Evolutionary conservation across 805 yeast genomes (phyloP), one percentile per base, ranked within the genome.

Genomic region (Debaryomyces hansenii): DNA sequence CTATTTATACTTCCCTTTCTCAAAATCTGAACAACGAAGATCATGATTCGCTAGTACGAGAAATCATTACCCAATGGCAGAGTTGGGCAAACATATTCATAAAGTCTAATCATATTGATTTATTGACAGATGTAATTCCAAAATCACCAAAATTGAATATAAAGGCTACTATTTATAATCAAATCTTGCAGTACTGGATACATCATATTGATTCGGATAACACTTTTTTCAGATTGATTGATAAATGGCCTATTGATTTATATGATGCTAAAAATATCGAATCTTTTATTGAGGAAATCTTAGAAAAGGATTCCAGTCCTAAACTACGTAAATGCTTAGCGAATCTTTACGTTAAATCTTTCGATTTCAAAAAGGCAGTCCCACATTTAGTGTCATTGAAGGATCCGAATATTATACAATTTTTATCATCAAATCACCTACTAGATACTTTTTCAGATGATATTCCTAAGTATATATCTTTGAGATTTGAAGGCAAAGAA

Each of bases 381-480:
- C 73, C 73, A 0, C 90, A 85, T 58, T 69, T 88, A 53, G 72
- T 88, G 11, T 62, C 61, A 14, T 63, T 85, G 21, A 70, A 76
- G 50, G 90, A 87, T 59, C 59, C 71, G 0, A 56, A 75, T 12
- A 77, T 83, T 0, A 59, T 91, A 37, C 72, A 76, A 33, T 78
- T 89, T 45, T 67, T 90, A 41, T 70, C 83, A 9, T 69, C 75
- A 32, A 75, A 85, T 58, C 92, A 90, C 55, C 64, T 92, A 27
- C 63, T 91, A 36, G 63, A 75, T 0, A 72, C 70, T 21, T 80
- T 80, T 49, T 49, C 76, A 4, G 60, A 70, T 1, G 59, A 71
- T 12, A 58, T 90, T 2, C 83, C 91, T 0, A 65, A 68, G 1
- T 75, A 85, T 9, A 63, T 84, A 14, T 55, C 66, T 20, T 52